These are phyloP conservation scores for Penicillium fimorum DNA, from an alignment of 495 filamentous ascomycete species.

Conservation along the genomic window DNA sequence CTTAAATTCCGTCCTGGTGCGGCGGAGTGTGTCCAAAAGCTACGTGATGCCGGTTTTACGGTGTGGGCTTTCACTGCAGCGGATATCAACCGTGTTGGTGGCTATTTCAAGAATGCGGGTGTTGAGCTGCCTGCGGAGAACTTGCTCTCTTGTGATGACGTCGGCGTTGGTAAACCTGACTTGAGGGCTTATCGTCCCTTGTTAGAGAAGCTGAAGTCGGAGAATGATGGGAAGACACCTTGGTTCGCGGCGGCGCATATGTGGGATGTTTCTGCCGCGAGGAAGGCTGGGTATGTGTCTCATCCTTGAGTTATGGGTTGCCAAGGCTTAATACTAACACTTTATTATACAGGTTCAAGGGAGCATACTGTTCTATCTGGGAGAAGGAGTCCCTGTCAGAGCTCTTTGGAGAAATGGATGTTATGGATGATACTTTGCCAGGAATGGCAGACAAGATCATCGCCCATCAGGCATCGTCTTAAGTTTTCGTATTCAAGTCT, in stretches of 20 bases:
- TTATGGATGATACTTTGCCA: conserved; percentile 38
- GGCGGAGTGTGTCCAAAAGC: conserved; percentile 33
- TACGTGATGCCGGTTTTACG: conserved; percentile 39
- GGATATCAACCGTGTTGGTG: conserved; percentile 33
- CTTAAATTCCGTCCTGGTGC: conserved; percentile 33
- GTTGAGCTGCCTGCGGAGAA: conserved; percentile 38
- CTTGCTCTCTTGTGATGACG: conserved; percentile 32
- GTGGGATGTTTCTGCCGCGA: conserved; percentile 40
- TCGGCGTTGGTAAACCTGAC: conserved; percentile 35
- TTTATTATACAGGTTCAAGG: conserved; percentile 28
- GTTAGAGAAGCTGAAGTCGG: conserved; percentile 23
- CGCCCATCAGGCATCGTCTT: conserved; percentile 19
- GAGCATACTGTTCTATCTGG: conserved; percentile 34
- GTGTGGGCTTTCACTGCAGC: conserved; percentile 45
- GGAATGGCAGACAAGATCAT: conserved; percentile 44
- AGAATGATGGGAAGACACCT: conserved; percentile 23
- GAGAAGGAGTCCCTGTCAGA: conserved; percentile 38
- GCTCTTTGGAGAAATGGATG: conserved; percentile 40
- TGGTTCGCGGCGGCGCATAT: conserved; percentile 42
- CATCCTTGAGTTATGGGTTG: background rate
- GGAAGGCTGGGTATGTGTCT: conserved; percentile 26
- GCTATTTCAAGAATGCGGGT: conserved; percentile 37
- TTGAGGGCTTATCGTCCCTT: conserved; percentile 28
- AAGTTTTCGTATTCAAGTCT: background rate
- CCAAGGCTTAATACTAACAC: background rate